Evolutionary conservation across 768 basidiomycete genomes (phyloP).

Genomic region (Lentinula sp.): DNA sequence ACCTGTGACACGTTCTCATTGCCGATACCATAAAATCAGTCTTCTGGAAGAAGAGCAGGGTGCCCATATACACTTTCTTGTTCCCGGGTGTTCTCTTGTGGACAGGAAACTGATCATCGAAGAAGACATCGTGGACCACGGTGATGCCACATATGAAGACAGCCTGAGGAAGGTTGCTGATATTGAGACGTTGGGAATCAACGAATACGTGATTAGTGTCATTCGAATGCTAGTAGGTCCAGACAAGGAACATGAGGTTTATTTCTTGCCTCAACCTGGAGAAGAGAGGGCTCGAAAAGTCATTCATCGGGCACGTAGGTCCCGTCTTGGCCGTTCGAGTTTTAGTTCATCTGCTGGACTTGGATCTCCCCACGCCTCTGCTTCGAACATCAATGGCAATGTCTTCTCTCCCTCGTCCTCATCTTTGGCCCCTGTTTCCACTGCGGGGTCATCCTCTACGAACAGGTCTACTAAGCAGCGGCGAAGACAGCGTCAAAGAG

Average conservation of each 20-base stretch:
- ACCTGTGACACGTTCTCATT: constrained; percentile 62
- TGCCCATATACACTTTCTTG: constrained; percentile 55
- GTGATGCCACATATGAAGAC: constrained; percentile 48
- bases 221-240: constrained; percentile 59
- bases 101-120: constrained; percentile 52
- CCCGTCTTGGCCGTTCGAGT: background rate
- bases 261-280: constrained; percentile 49
- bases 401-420: constrained; percentile 16
- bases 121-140: constrained; percentile 56
- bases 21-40: constrained; percentile 64
- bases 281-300: constrained; percentile 24
- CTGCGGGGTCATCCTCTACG: constrained; percentile 14
- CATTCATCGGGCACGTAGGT: background rate
- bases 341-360: background rate
- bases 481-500: background rate
- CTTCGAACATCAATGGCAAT: background rate
- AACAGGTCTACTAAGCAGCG: background rate
- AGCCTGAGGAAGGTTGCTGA: constrained; percentile 37
- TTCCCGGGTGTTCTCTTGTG: constrained; percentile 62
- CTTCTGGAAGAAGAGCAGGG: constrained; percentile 45
- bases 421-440: constrained; percentile 17
- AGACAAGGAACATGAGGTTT: constrained; percentile 61
- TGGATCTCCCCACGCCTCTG: background rate
- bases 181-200: constrained; percentile 45
- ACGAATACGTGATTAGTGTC: constrained; percentile 46